Conservation (phyloP, 139 green algal genomes). For the Chlamydomonas eustigma region DNA sequence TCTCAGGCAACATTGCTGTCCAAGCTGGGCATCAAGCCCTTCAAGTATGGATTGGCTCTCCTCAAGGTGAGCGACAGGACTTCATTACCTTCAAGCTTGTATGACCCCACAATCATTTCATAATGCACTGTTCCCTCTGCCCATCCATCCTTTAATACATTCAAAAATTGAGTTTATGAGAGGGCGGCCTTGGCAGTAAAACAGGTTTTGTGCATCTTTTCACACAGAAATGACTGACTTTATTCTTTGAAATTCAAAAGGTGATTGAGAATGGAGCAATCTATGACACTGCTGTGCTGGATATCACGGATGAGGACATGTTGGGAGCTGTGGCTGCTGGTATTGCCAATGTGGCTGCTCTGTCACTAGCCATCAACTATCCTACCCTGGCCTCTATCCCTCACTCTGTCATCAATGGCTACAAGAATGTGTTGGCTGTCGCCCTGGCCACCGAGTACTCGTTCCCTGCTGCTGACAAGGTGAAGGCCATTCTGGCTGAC, state of each 20-base stretch:
- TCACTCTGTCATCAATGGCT: slow-evolving; percentile 94
- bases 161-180: no score
- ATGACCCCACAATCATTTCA: no score
- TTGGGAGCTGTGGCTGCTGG: slow-evolving; percentile 50
- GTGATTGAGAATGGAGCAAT: slow-evolving; percentile 86
- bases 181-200: no score
- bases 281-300: slow-evolving; percentile 87
- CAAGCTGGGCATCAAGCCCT: slow-evolving; percentile 99
- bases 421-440: slow-evolving; percentile 98
- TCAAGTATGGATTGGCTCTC: slow-evolving; percentile 90
- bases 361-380: slow-evolving; percentile 80
- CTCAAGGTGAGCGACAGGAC: slow-evolving; percentile 43
- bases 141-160: no score
- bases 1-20: slow-evolving; percentile 96
- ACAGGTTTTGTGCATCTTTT: no score
- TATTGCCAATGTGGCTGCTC: slow-evolving; percentile 81
- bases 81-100: no score
- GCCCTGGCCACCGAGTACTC: slow-evolving; percentile 88
- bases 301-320: slow-evolving; percentile 94
- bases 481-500: slow-evolving; percentile 91
- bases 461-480: slow-evolving; percentile 71
- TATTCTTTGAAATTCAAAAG: slow-evolving; percentile 35
- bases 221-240: neutral
- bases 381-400: slow-evolving; percentile 87
- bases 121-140: no score